Base-by-base conservation (phyloP, 805 yeast genomes). In the Lipomyces sp. region DNA sequence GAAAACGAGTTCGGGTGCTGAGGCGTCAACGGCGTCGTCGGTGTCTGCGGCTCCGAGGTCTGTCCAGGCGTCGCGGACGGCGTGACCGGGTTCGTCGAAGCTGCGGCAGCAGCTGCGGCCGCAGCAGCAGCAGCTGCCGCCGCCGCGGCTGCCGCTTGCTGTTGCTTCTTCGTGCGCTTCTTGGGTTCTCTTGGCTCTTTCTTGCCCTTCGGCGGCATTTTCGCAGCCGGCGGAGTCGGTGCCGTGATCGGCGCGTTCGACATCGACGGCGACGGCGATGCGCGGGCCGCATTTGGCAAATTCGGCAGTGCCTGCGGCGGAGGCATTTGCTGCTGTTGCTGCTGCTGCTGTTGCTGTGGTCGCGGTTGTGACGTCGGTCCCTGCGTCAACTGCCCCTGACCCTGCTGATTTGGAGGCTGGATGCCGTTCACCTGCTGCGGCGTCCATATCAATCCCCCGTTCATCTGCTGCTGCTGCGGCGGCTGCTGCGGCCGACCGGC, bases 1-100 rank as follows among this genome's bases (percentile, higher is more conserved):
- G 47, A 32, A 46, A 54, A 54, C 16, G 55, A 50, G 26, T 47
- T 49, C 4, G 53, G 40, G 31, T 58, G 62, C 38, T 58, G 61
- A 2, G 61, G 61, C 1, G 61, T 57, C 13, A 57, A 45, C 19
- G 61, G 60, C 29, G 61, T 57, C 13, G 60, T 57, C 18, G 61
- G 61, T 14, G 60, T 58, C 14, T 57, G 59, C 10, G 61, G 59
- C 39, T 47, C 60, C n/a, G 59, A 53, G 10, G 60, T 44, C 16
- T 50, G 49, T 7, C 54, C 54, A 23, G 57, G 50, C n/a, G 57
- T 53, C 1, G 59, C 54, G 2, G 59, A 49, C 2, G 59, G 52
- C 16, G 57, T 50, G 19, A 44, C 55, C 6, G 58, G 58, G 11
- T 50, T 58, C 24, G 41, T 23, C 18, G 31, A 19, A 21, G 26